Evolutionary conservation across 2,329 filamentous ascomycete genomes (phyloP).

Genomic region (Fonsecaea nubica): DNA sequence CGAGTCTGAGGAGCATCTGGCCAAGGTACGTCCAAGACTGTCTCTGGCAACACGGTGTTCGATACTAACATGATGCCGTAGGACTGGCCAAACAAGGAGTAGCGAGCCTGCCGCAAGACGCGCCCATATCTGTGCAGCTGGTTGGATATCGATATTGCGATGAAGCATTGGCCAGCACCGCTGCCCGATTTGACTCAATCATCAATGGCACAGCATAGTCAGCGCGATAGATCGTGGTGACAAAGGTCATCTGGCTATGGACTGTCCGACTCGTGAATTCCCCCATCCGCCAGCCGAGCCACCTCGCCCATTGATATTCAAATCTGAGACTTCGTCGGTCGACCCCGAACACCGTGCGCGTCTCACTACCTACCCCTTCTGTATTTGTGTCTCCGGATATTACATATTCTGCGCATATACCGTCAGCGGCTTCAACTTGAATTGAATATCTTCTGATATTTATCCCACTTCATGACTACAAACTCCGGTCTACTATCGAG

Average conservation of each 20-base stretch:
- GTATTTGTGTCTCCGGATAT: constrained; percentile 17
- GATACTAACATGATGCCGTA: no score
- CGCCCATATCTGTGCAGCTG: constrained; percentile 61
- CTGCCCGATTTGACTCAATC: constrained; percentile 18
- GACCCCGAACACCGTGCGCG: constrained; percentile 15
- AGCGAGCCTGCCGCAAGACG: no score
- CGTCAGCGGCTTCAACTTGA: constrained; percentile 15
- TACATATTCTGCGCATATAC: constrained; percentile 16
- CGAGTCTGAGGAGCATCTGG: no score
- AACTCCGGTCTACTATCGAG: constrained; percentile 20
- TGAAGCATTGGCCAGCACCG: constrained; percentile 46
- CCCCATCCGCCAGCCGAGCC: constrained; percentile 14
- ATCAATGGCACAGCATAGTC: constrained; percentile 18
- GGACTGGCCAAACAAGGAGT: no score
- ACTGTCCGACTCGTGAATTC: no score
- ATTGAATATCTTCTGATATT: constrained; percentile 17
- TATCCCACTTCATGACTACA: constrained; percentile 13
- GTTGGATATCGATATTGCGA: constrained; percentile 62
- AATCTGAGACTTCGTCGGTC: constrained; percentile 12
- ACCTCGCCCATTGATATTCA: constrained; percentile 1
- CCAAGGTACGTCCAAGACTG: no score
- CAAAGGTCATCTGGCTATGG: no score
- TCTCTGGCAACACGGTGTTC: no score
- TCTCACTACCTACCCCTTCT: constrained; percentile 15
- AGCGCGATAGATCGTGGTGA: no score